Conservation (phyloP, 2,329 filamentous ascomycete genomes). For the Aspergillus pseudotamarii region DNA sequence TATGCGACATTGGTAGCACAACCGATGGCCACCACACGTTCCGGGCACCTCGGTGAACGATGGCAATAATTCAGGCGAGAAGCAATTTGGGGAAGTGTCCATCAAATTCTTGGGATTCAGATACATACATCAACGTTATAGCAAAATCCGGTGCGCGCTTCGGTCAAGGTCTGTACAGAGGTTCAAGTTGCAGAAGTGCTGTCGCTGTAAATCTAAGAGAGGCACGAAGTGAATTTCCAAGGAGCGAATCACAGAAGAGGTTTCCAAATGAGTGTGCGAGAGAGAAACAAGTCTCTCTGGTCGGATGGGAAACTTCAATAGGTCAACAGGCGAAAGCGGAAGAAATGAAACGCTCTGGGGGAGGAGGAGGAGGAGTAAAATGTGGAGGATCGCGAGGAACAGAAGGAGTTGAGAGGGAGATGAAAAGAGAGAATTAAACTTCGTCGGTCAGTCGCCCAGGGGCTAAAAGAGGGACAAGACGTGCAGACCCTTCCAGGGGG, state of each 20-base stretch:
- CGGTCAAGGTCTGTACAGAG: slow-evolving; percentile 30
- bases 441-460: slow-evolving; percentile 18
- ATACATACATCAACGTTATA: slow-evolving; percentile 33
- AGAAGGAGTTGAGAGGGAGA: slow-evolving; percentile 27
- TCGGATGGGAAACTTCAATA: slow-evolving; percentile 42
- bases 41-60: not conserved
- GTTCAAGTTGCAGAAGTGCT: slow-evolving; percentile 15
- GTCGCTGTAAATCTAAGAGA: not conserved
- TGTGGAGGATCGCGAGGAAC: slow-evolving; percentile 24
- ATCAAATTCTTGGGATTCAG: not conserved
- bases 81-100: slow-evolving; percentile 2
- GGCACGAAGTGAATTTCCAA: slow-evolving; percentile 19
- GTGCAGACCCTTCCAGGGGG: slow-evolving; percentile 18
- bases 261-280: slow-evolving; percentile 46
- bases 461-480: slow-evolving; percentile 14
- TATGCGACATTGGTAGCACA: not conserved
- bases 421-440: slow-evolving; percentile 24
- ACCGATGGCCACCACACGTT: not conserved
- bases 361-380: slow-evolving; percentile 26
- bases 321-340: slow-evolving; percentile 26
- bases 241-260: slow-evolving; percentile 27
- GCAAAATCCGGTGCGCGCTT: slow-evolving; percentile 31
- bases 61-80: not conserved
- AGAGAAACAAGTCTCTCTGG: slow-evolving; percentile 44
- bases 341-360: slow-evolving; percentile 25